These are phyloP conservation scores for Cyberlindnera misumaiensis DNA, from an alignment of 805 yeast genomes.

Conservation along the genomic window DNA sequence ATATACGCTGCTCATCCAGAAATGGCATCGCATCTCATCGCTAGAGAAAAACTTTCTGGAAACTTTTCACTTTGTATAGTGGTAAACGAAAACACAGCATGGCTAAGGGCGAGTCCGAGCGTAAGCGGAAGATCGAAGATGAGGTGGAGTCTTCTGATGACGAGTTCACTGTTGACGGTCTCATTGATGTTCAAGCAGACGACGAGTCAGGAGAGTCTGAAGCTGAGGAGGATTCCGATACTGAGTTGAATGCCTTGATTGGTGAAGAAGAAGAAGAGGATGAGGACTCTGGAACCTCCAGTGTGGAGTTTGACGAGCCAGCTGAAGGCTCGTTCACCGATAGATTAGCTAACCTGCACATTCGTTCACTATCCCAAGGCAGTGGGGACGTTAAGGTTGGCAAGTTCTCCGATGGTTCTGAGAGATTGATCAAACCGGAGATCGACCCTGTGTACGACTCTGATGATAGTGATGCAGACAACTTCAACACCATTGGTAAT, in stretches of 20 bases:
- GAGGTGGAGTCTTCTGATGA: slow-evolving; percentile 10
- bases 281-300: slow-evolving; percentile 41
- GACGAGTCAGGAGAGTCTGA: slow-evolving; percentile 8
- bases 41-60: not conserved
- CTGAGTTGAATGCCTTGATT: slow-evolving; percentile 51
- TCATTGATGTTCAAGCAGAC: slow-evolving; percentile 28
- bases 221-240: slow-evolving; percentile 41
- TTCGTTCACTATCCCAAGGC: slow-evolving; percentile 37
- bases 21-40: slow-evolving; percentile 1
- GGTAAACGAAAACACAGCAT: not conserved
- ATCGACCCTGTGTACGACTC: slow-evolving; percentile 92
- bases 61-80: not conserved
- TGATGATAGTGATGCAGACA: slow-evolving; percentile 83
- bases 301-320: slow-evolving; percentile 17
- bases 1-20: not conserved
- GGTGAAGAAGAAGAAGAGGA: slow-evolving; percentile 35
- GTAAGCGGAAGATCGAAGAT: slow-evolving; percentile 19
- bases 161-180: slow-evolving; percentile 22
- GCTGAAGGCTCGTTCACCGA: slow-evolving; percentile 33
- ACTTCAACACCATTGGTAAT: slow-evolving; percentile 86
- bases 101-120: not conserved
- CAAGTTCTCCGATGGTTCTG: slow-evolving; percentile 69
- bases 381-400: slow-evolving; percentile 32
- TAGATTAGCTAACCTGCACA: slow-evolving; percentile 46
- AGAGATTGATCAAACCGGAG: slow-evolving; percentile 78